phyloP scores from a whole-genome alignment of 495 filamentous ascomycete species.

The Lasiosphaeriaceae sp. region DNA sequence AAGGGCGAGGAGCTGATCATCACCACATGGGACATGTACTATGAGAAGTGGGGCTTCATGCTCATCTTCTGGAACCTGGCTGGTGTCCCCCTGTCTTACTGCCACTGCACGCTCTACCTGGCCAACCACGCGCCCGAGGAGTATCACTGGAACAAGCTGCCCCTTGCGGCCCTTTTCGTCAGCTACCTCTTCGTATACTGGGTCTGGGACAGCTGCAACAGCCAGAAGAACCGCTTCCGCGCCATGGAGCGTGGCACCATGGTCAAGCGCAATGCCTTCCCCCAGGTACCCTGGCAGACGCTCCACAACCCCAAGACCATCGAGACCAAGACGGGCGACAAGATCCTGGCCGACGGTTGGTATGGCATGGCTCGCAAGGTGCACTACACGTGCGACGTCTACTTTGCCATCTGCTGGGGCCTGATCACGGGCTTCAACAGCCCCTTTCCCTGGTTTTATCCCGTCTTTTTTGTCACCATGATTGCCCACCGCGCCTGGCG shows the following conservation, averaged over 20 bases:
- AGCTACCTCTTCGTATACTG: conserved; percentile 85
- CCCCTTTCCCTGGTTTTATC: conserved; percentile 98
- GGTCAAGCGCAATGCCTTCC: conserved; percentile 75
- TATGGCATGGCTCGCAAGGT: conserved; percentile 91
- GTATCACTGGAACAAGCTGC: conserved; percentile 72
- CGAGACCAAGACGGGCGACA: conserved; percentile 70
- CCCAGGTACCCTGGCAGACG: conserved; percentile 87
- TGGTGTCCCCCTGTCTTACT: conserved; percentile 92
- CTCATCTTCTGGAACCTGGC: conserved; percentile 99
- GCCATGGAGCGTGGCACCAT: conserved; percentile 72
- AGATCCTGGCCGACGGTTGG: conserved; percentile 87
- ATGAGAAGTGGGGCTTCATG: conserved; percentile 99
- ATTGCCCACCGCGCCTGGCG: conserved; percentile 83
- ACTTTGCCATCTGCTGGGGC: conserved; percentile 64
- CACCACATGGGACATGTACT: conserved; percentile 97
- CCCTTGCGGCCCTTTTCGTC: conserved; percentile 61
- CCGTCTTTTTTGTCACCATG: conserved; percentile 86
- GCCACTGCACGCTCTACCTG: conserved; percentile 93
- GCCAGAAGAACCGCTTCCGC: conserved; percentile 94
- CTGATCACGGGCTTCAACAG: conserved; percentile 61
- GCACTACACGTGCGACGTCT: conserved; percentile 89
- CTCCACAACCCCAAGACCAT: conserved; percentile 86
- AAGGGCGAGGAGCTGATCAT: conserved; percentile 96
- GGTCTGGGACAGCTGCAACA: conserved; percentile 87
- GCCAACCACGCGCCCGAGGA: conserved; percentile 79